phyloP scores from a whole-genome alignment of 306 rosid genomes.

The Oemleria cerasiformis region DNA sequence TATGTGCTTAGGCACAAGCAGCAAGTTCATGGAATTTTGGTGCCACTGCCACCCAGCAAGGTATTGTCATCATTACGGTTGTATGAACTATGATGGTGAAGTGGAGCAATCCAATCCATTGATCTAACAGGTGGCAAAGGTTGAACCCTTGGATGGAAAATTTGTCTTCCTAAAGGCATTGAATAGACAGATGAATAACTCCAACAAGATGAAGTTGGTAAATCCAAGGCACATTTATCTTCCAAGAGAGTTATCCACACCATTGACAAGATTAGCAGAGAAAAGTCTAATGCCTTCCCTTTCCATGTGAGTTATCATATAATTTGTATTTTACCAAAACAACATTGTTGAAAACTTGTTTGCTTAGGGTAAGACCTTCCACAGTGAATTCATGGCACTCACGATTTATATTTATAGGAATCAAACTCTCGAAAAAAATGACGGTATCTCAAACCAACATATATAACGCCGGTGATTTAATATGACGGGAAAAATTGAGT shows the following conservation, averaged over 20 bases:
- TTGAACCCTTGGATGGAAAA: background rate
- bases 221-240: background rate
- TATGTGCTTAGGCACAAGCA: background rate
- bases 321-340: background rate
- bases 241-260: background rate
- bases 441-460: too few species aligned
- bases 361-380: too few species aligned
- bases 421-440: too few species aligned
- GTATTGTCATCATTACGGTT: background rate
- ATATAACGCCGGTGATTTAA: too few species aligned
- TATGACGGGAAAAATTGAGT: too few species aligned
- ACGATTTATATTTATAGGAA: too few species aligned
- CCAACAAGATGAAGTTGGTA: constrained; percentile 1
- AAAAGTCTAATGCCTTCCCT: background rate
- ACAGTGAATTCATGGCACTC: too few species aligned
- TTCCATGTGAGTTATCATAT: background rate
- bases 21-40: constrained; percentile 1
- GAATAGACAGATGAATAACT: background rate
- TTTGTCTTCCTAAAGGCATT: background rate
- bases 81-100: background rate
- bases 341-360: background rate
- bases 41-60: background rate
- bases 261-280: background rate
- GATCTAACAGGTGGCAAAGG: background rate
- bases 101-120: background rate